Conservation (phyloP, 352 stramenopile genomes). For the Globisporangium splendens region DNA sequence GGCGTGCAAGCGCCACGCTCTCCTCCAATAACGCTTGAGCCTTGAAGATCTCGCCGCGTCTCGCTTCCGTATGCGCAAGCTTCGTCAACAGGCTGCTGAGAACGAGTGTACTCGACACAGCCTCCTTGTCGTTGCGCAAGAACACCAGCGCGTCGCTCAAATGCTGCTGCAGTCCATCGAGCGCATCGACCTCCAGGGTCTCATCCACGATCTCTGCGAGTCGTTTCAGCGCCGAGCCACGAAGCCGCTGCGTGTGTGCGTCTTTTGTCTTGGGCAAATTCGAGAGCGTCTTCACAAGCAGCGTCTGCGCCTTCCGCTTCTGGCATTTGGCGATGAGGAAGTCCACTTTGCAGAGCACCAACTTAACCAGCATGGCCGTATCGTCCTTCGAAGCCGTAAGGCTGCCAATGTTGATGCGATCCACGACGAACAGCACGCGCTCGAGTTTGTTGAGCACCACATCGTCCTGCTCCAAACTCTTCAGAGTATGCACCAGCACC, state of each 20-base stretch:
- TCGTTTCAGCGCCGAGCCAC: conserved; percentile 14
- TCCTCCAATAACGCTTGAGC: conserved; percentile 33
- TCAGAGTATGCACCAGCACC: conserved; percentile 25
- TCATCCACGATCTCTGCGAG: conserved; percentile 27
- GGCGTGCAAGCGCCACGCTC: conserved; percentile 21
- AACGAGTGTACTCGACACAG: conserved; percentile 5
- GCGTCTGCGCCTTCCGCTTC: conserved; percentile 15
- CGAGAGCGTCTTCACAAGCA: conserved; percentile 29
- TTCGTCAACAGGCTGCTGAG: conserved; percentile 26
- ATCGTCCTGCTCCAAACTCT: conserved; percentile 6
- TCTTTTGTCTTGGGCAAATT: conserved; percentile 15
- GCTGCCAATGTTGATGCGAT: conserved; percentile 32
- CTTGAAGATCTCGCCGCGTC: conserved; percentile 20
- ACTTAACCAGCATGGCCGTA: conserved; percentile 24
- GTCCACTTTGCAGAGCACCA: conserved; percentile 44
- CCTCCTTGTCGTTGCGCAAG: conserved; percentile 17
- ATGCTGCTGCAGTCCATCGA: conserved; percentile 25
- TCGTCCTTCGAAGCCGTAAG: conserved; percentile 24
- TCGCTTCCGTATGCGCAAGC: conserved; percentile 27
- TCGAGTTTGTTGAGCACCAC: conserved; percentile 22
- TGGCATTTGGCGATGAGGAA: conserved; percentile 14
- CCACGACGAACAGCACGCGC: conserved; percentile 35
- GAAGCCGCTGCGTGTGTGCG: conserved; percentile 16
- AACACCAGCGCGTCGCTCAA: conserved; percentile 25
- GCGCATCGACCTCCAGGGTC: neutral